Evolutionary conservation across 306 rosid species (phyloP).

Genomic region (Geum urbanum): DNA sequence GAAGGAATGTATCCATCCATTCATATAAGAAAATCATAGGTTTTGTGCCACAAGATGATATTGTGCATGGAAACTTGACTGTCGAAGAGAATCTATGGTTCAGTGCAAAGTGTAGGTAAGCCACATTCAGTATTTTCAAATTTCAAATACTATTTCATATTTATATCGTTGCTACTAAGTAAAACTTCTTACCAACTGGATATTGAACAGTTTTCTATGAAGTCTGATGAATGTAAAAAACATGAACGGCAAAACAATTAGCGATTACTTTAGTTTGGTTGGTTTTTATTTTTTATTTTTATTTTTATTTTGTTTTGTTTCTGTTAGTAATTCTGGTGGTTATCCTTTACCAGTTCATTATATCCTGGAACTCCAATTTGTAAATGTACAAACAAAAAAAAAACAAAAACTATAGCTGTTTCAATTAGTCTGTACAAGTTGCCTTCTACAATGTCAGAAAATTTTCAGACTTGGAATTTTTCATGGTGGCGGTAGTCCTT

Average conservation of each 20-base stretch:
- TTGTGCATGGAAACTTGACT: slow-evolving; percentile 92
- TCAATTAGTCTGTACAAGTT: background rate
- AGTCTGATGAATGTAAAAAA: background rate
- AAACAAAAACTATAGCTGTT: background rate
- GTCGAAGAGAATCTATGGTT: slow-evolving; percentile 99
- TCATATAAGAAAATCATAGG: slow-evolving; percentile 87
- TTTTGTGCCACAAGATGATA: slow-evolving; percentile 98
- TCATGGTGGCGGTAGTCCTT: background rate
- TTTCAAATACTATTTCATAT: slow-evolving; percentile 10
- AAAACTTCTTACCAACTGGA: slow-evolving; percentile 8
- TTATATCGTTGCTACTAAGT: background rate
- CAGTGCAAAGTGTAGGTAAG: slow-evolving; percentile 93
- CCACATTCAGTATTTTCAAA: slow-evolving; percentile 23
- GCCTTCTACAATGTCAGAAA: background rate
- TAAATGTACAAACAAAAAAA: background rate
- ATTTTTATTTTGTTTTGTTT: background rate
- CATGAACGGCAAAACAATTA: background rate
- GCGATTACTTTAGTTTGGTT: background rate
- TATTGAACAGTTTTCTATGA: background rate
- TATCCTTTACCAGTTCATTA: background rate
- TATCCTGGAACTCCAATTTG: background rate
- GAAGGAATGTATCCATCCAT: slow-evolving; percentile 69
- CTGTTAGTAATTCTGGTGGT: too few species aligned
- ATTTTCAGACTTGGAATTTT: background rate
- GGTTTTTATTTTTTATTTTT: background rate